Base-by-base conservation (phyloP, 2,329 filamentous ascomycete species). In the Tricladium varicosporioides region DNA sequence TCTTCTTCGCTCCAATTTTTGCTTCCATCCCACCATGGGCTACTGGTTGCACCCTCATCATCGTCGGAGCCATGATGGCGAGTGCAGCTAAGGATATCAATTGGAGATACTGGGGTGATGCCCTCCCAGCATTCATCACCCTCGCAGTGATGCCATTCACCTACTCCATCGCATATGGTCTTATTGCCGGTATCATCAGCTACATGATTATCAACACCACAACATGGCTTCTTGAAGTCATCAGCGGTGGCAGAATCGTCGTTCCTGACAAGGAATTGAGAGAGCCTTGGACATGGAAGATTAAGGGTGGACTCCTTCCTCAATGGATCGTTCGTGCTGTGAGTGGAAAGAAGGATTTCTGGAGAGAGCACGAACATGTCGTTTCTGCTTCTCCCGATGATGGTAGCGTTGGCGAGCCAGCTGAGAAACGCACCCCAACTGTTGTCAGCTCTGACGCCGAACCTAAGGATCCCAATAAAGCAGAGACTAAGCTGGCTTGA, bases 1-100 rank as follows among this genome's bases (percentile, higher is more conserved):
- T 94, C 61, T 95, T 95, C 79, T 94, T 94, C 70, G 89, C 90
- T 0, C 91, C 91, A 0, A 93, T 94, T 58, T 94, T 95, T 68
- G 91, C 91, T 13, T 92, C 89, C 0, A 93, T 94, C 56, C 91
- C 91, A 9, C 87, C 91, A 0, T 94, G 89, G 89, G 91, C 91
- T 2, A 94, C 90, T 0, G 91, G 91, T 53, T 91, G 87, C 70
- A 91, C 91, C n/a, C 80, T 94, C 32, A 80, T 94, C 65, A 84
- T 95, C 45, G 89, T 94, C 56, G 91, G 91, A 18, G 85, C 86
- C 19, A 86, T 94, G 79, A 94, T 94, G 91, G 84, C 86, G 57
- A 82, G 83, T 58, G 80, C 88, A 1, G 88, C 88, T 5, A 83
- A 82, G 31, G 87, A 92, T 60, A 92, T 95, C 77, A 94, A 95